Conservation (phyloP, 2,329 filamentous ascomycete genomes). For the Trichoderma sp. region DNA sequence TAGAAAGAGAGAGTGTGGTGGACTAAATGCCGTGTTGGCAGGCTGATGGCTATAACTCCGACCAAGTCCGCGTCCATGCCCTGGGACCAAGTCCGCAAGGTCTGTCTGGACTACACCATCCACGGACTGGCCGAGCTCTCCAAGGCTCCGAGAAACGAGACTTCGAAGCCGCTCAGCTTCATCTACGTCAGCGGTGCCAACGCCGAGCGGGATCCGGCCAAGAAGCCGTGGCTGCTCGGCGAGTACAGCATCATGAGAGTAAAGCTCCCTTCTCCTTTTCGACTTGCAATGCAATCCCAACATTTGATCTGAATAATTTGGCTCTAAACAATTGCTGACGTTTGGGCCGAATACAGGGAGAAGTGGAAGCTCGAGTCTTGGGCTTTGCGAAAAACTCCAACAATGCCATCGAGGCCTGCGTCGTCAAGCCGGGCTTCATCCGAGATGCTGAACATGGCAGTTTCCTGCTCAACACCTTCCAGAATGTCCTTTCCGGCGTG, state of each 20-base stretch:
- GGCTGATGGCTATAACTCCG: conserved; percentile 50
- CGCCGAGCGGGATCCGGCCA: conserved; percentile 49
- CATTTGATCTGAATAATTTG: no score
- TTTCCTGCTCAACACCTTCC: neutral
- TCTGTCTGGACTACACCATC: conserved; percentile 45
- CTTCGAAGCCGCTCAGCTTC: conserved; percentile 47
- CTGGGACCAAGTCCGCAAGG: conserved; percentile 43
- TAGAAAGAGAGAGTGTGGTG: neutral
- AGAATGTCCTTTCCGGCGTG: neutral
- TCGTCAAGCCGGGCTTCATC: conserved; percentile 23
- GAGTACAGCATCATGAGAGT: conserved; percentile 23
- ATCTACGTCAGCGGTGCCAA: conserved; percentile 53
- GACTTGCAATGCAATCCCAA: no score
- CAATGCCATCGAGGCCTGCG: conserved; percentile 8
- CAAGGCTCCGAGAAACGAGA: conserved; percentile 32
- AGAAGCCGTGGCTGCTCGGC: conserved; percentile 43
- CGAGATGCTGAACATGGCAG: neutral
- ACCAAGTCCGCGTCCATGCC: conserved; percentile 37
- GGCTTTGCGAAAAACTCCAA: conserved; percentile 16
- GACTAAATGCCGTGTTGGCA: neutral
- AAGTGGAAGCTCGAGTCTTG: conserved; percentile 17
- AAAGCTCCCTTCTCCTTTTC: neutral
- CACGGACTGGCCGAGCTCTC: conserved; percentile 42
- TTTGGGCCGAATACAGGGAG: conserved; percentile 10
- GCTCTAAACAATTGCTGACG: no score